phyloP scores from a whole-genome alignment of 1,139 yeast genomes.

The Nadsonia starkeyi-henricii region DNA sequence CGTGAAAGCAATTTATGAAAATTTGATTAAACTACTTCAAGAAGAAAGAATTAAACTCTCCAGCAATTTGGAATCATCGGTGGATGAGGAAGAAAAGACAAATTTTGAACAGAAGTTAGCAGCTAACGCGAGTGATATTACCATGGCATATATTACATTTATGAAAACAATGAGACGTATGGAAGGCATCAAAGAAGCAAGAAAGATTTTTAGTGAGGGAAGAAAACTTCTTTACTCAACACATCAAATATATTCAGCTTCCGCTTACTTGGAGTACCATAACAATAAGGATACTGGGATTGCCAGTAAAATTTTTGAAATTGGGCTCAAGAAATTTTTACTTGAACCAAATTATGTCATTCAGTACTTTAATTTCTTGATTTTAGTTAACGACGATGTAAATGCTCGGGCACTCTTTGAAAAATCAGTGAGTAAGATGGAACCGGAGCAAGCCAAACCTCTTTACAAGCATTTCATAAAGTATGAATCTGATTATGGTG shows the following conservation, averaged over 20 bases:
- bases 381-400: constrained; percentile 60
- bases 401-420: constrained; percentile 78
- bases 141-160: constrained; percentile 22
- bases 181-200: constrained; percentile 28
- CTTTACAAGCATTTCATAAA: constrained; percentile 36
- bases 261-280: constrained; percentile 71
- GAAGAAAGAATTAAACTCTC: constrained; percentile 1
- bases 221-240: constrained; percentile 55
- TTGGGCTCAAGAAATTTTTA: constrained; percentile 54
- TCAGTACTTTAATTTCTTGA: constrained; percentile 60
- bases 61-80: no score
- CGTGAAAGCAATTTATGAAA: constrained; percentile 39
- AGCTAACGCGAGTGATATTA: constrained; percentile 17
- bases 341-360: constrained; percentile 43
- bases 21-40: constrained; percentile 11
- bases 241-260: constrained; percentile 65
- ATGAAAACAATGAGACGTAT: constrained; percentile 27
- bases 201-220: constrained; percentile 46
- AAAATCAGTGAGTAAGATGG: constrained; percentile 36
- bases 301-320: constrained; percentile 65
- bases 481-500: constrained; percentile 48
- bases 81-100: background rate
- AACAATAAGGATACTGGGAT: constrained; percentile 45
- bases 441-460: constrained; percentile 24
- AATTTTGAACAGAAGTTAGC: constrained; percentile 9